Evolutionary conservation across 164 flowering plant species (phyloP).

Genomic region (Aristolochia californica): DNA sequence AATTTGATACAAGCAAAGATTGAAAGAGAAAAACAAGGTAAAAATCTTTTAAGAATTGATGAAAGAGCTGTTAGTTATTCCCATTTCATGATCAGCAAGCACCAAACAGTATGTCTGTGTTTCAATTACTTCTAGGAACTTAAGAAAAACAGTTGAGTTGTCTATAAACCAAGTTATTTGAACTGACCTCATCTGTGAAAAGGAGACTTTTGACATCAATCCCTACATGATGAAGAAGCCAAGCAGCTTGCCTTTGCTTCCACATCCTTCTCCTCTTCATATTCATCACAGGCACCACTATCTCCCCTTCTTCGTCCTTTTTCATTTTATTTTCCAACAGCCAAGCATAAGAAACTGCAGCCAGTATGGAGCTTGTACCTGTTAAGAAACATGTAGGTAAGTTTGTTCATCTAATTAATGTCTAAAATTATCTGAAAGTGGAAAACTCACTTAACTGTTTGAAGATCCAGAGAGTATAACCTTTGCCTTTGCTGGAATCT

Average conservation of each 20-base stretch:
- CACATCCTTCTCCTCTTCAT: constrained; percentile 47
- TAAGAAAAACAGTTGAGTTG: too few relatives aligned
- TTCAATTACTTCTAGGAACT: too few relatives aligned
- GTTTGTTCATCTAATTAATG: neutral
- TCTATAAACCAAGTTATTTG: too few relatives aligned
- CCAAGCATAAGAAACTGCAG: constrained; percentile 68
- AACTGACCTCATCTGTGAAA: constrained; percentile 57
- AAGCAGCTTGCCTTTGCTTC: constrained; percentile 58
- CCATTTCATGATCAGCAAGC: too few relatives aligned
- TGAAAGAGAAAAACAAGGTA: neutral
- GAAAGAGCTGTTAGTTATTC: too few relatives aligned
- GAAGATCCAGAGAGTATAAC: constrained; percentile 53
- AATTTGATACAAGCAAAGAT: too few relatives aligned
- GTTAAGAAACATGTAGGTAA: neutral
- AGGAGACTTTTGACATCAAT: constrained; percentile 44
- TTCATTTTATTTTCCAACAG: constrained; percentile 31
- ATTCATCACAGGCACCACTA: constrained; percentile 65
- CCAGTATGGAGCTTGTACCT: constrained; percentile 71
- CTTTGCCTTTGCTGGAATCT: constrained; percentile 33
- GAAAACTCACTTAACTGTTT: constrained; percentile 36
- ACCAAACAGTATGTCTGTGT: too few relatives aligned
- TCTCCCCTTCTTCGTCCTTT: constrained; percentile 13
- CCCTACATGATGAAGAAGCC: constrained; percentile 58
- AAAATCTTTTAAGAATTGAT: too few relatives aligned
- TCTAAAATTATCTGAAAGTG: neutral